Base-by-base conservation (phyloP, 2,329 filamentous ascomycete genomes). In the Coniochaeta sp. region DNA sequence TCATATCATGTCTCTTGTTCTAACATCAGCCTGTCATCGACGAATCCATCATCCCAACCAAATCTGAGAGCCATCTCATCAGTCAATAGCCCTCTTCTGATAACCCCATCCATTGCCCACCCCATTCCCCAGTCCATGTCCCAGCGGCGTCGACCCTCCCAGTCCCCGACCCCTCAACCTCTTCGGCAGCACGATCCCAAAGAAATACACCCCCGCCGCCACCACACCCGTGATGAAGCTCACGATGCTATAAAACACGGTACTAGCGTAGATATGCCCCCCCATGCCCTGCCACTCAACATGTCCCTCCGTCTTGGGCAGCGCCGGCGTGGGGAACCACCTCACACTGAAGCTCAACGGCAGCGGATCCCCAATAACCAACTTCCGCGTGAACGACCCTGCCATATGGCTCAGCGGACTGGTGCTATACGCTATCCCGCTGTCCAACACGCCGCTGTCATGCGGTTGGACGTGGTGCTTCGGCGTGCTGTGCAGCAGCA, bases 301-400 rank as follows among this genome's bases (percentile, higher is more conserved):
- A 55, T 71, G 74, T 10, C 82, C 82, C 65, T 83, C 82, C n/a
- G 76, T 81, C 65, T 78, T 79, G 56, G 87, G 88, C 57, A 92
- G 72, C 32, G 77, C 74, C 1, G 87, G 85, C 22, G 81, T 87
- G 1, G 87, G 86, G 66, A 92, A 94, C 94, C 94, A 97, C 42
- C 89, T 76, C 13, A 97, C 85, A 35, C 83, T 87, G 62, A 97
- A 88, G 42, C 76, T 78, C 59, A 97, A 74, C 0, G 88, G 86
- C 52, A 97, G 68, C 5, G 87, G 81, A 67, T 97, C 91, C 12
- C 92, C 91, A 57, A 96, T 95, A 28, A 96, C 82, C 47, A 96
- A 79, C 61, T 85, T 85, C 76, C 72, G 77, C 45, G 71, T 74
- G 61, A 75, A 61, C 55, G 74, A 72, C 12, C 75, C 75, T 10